Evolutionary conservation across 2,329 filamentous ascomycete genomes (phyloP), one percentile per base, ranked within the genome.

Genomic region (Penicillium palitans): DNA sequence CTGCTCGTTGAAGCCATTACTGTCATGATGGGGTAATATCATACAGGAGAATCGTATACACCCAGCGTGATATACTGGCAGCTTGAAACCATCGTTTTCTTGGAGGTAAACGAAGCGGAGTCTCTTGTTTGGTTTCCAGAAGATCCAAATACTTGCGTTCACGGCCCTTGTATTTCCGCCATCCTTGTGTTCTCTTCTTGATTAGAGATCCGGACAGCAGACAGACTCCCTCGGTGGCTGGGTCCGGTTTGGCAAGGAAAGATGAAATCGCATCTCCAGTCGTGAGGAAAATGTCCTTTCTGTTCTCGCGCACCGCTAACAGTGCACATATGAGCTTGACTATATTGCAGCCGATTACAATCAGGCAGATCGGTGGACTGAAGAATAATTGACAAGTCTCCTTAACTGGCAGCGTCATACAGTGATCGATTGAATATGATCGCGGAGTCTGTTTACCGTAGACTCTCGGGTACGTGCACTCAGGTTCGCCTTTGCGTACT

Each of bases 381-480:
- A 49, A 49, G 15, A 49, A 49, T 49, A 49, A 15, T 15, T 49
- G 46, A 3, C 46, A 49, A n/a, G 31, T 49, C 6, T 49, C 46
- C 19, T n/a, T 17, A n/a, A n/a, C 21, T 21, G 46, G 46, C 15
- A 49, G 31, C 2, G 46, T 25, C 46, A 49, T 49, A 8, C 46
- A 49, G 31, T 49, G 46, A n/a, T 49, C 46, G 9, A 49, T 49
- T 49, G 46, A 35, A 49, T 49, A 33, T 37, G 31, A 24, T n/a
- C 19, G 31, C 6, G 15, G 3, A 37, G 29, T 19, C 29, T n/a
- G 19, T 12, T 24, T 12, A 24, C 9, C 29, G 6, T 25, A 49
- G 5, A 2, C 9, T 25, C 15, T 25, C 15, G 19, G 29, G 25
- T 45, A 49, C 9, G 31, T 37, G 31, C 46, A 49, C 17, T 49